Evolutionary conservation across 352 stramenopile genomes (phyloP), one percentile per base, ranked within the genome.

Genomic region (Peronospora tabacina): DNA sequence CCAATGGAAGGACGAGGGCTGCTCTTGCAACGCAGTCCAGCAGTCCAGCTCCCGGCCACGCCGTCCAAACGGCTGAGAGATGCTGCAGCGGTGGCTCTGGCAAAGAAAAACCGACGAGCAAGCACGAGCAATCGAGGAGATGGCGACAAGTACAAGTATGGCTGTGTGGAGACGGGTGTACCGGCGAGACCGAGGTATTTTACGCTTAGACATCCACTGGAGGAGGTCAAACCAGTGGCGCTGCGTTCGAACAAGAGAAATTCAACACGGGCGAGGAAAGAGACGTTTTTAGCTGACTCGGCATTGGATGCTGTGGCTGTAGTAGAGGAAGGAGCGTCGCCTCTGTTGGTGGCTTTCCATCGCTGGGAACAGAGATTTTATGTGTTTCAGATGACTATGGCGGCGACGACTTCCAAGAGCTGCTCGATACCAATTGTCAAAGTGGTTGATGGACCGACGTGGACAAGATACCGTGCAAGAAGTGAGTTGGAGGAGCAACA

Each of bases 201-300:
- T 51, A 87, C 78, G 22, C 65, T 92, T 2, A 44, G 66, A 26
- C 74, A 87, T 41, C 81, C 81, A 20, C 67, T 92, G 15, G 76
- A 88, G 29, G 81, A 92, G 44, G 70, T 90, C 28, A 87, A 85
- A 46, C 81, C 81, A 2, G 60, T 88, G 16, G 72, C 74, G 0
- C 71, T 46, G n/a, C 46, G 16, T 12, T 32, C 16, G 10, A 20
- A 29, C 26, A 29, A 29, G 15, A 34, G 15, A 36, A 46, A 11
- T 13, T 17, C 44, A 16, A 12, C 17, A 12, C 19, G 17, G 16
- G 57, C 41, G 19, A 33, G 16, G 16, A 47, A 49, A 9, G 39
- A 55, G 4, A 43, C 22, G 1, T 84, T 84, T 40, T 38, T 87
- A 8, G 71, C 66, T 3, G 70, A 86, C 35, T 70, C 71, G 7